A percentile compares a stretch with the other conserved stretches of the same genome.
These are phyloP conservation scores for Somion occarium DNA, from an alignment of 1,284 basidiomycete genomes.

Conservation along the genomic window DNA sequence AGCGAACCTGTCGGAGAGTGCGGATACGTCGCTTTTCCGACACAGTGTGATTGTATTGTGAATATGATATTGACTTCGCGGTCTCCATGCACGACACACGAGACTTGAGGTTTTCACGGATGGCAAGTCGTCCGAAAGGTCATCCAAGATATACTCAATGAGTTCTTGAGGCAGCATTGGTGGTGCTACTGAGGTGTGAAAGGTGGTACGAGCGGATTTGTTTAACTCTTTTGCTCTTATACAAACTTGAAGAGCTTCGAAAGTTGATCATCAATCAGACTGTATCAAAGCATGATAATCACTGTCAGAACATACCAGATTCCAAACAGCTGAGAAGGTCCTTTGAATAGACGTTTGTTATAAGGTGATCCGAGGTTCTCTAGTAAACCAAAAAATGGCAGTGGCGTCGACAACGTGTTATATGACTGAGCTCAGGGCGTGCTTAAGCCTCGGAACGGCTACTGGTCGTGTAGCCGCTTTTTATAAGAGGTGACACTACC, in stretches of 20 bases:
- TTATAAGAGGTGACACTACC: no score
- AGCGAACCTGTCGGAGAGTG: not conserved
- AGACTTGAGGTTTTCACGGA: not conserved
- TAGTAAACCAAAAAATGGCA: no score
- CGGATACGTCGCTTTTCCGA: not conserved
- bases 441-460: no score
- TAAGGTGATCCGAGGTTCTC: no score
- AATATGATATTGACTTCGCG: not conserved
- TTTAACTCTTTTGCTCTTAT: not conserved
- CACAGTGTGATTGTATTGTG: not conserved
- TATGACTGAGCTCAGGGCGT: no score
- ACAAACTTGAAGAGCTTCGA: not conserved
- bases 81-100: not conserved
- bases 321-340: not conserved
- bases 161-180: not conserved
- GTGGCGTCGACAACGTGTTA: no score
- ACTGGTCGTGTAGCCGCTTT: no score
- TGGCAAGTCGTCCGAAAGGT: not conserved
- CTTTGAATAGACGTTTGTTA: not conserved
- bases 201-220: not conserved
- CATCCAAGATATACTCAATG: not conserved
- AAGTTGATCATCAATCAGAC: not conserved
- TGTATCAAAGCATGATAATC: not conserved
- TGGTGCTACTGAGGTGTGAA: not conserved
- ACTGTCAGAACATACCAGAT: not conserved